phyloP scores from a whole-genome alignment of 371 early-diverging fungal species.

The Mortierella sp. region DNA sequence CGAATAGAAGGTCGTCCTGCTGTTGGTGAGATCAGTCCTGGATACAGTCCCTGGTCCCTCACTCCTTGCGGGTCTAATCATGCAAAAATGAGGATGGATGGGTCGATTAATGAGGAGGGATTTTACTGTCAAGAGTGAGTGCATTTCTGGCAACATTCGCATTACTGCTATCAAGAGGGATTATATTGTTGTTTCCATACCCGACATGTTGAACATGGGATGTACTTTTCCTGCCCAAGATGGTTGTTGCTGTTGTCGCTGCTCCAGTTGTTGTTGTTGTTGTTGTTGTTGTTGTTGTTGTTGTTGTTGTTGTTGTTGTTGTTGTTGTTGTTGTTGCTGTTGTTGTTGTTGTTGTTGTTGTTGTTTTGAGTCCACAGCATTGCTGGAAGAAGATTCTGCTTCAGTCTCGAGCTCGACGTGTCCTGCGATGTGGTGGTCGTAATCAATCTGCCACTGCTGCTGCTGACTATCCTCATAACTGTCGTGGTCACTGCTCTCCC shows the following conservation, averaged over 20 bases:
- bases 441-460: conserved; percentile 53
- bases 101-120: neutral
- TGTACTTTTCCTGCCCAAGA: conserved; percentile 26
- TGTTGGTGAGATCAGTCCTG: conserved; percentile 19
- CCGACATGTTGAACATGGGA: conserved; percentile 36
- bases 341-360: neutral
- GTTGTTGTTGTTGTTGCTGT: neutral
- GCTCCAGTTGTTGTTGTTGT: neutral
- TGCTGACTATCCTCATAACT: conserved; percentile 33
- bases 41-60: conserved; percentile 16
- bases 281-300: neutral
- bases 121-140: neutral
- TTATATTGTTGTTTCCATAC: conserved; percentile 2
- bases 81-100: neutral
- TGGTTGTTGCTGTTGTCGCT: neutral
- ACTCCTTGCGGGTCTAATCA: conserved; percentile 23
- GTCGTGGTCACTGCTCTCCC: conserved; percentile 35
- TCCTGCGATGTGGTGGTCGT: conserved; percentile 39
- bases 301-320: neutral
- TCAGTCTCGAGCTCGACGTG: conserved; percentile 39
- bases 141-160: neutral
- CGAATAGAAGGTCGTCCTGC: conserved; percentile 9
- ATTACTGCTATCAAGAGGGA: neutral
- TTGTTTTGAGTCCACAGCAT: neutral
- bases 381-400: neutral